These are phyloP conservation scores for Abrus pulchellus DNA, from an alignment of 306 rosid species.

Conservation along the genomic window DNA sequence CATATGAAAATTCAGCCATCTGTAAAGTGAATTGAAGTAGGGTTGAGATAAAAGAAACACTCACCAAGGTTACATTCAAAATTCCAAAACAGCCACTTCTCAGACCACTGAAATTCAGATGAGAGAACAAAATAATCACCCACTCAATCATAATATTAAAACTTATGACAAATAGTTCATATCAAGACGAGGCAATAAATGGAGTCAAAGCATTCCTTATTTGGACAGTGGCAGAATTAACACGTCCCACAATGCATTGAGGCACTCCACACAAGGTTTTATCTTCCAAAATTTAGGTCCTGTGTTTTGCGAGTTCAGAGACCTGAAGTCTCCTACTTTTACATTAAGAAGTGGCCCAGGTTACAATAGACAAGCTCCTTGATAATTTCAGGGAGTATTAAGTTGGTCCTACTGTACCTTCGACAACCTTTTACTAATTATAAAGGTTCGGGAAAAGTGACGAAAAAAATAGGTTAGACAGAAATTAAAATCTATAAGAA, in stretches of 20 bases:
- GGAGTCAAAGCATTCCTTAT: conserved; percentile 23
- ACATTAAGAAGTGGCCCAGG: background rate
- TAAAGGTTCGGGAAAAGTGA: conserved; percentile 12
- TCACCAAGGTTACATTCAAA: conserved; percentile 74
- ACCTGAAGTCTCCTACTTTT: conserved; percentile 8
- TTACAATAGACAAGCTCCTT: background rate
- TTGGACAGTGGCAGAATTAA: background rate
- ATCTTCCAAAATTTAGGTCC: conserved; percentile 4
- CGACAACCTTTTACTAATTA: background rate
- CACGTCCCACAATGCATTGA: background rate
- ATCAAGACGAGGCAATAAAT: conserved; percentile 5
- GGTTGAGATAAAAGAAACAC: conserved; percentile 43
- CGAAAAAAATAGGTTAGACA: background rate
- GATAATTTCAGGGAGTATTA: background rate
- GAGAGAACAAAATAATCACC: conserved; percentile 47
- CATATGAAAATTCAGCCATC: conserved; percentile 17
- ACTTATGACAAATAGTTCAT: conserved; percentile 21
- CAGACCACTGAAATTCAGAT: conserved; percentile 73
- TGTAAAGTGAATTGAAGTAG: conserved; percentile 22
- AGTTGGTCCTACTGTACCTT: conserved; percentile 1
- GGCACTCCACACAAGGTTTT: conserved; percentile 19
- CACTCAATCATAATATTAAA: background rate
- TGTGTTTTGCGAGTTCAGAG: background rate
- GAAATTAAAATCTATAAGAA: conserved; percentile 38
- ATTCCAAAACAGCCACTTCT: conserved; percentile 80